phyloP scores from a whole-genome alignment of 306 rosid genomes.

The Aeschynomene evenia region DNA sequence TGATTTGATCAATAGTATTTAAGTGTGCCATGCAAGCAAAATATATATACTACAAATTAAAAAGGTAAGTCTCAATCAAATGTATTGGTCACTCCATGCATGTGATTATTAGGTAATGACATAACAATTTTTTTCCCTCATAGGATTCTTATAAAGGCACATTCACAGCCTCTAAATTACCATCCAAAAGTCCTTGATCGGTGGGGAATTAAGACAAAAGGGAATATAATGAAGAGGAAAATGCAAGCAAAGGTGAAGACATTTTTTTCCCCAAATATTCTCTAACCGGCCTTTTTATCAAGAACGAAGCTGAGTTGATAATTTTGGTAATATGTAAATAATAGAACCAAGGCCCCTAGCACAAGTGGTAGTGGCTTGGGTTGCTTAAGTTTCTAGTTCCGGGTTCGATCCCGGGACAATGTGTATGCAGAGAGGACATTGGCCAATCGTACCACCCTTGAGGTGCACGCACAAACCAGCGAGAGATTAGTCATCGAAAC shows the following conservation, averaged over 20 bases:
- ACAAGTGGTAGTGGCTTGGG: too few species aligned
- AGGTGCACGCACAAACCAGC: too few species aligned
- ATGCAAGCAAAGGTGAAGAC: not conserved
- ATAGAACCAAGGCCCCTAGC: too few species aligned
- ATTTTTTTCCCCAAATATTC: not conserved
- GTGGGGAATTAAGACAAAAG: not conserved
- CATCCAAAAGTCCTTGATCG: not conserved
- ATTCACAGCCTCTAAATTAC: conserved; percentile 8
- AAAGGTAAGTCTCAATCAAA: conserved; percentile 4
- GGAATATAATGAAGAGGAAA: not conserved
- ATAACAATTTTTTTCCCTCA: not conserved
- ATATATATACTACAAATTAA: too few species aligned
- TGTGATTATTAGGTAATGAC: conserved; percentile 22
- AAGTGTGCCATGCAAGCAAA: not conserved
- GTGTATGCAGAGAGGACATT: too few species aligned
- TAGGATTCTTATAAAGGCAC: conserved; percentile 18
- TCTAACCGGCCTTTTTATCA: not conserved
- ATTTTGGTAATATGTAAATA: too few species aligned
- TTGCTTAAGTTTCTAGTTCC: too few species aligned
- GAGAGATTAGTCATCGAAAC: too few species aligned
- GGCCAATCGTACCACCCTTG: too few species aligned
- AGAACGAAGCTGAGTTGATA: not conserved
- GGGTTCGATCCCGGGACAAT: too few species aligned
- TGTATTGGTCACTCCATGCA: conserved; percentile 6
- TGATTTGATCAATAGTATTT: not conserved